These are phyloP conservation scores for Daldinia loculata DNA, from an alignment of 495 filamentous ascomycete species.

Conservation along the genomic window DNA sequence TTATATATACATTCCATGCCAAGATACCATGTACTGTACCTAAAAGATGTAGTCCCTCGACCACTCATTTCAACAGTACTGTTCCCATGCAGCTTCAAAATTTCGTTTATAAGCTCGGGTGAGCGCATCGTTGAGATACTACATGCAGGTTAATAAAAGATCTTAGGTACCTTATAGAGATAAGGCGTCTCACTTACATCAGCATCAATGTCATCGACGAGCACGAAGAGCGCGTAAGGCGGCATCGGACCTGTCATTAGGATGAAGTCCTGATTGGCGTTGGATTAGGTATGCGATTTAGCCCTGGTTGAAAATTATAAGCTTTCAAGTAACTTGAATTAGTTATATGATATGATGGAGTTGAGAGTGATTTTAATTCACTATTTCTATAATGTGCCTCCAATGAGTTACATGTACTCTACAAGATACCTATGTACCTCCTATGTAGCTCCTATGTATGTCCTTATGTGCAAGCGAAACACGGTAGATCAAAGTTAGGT, in stretches of 20 bases:
- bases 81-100: not conserved
- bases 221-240: not conserved
- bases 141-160: not conserved
- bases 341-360: not conserved
- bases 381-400: no score
- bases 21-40: no score
- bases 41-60: no score
- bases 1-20: no score
- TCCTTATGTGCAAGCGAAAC: no score
- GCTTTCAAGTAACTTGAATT: not conserved
- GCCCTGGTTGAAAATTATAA: not conserved
- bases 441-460: no score
- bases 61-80: no score
- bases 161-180: not conserved
- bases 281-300: not conserved
- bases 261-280: not conserved
- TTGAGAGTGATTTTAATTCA: no score
- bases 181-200: not conserved
- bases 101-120: not conserved
- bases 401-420: no score
- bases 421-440: no score
- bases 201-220: not conserved
- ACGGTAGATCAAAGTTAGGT: no score
- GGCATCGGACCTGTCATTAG: not conserved
- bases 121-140: not conserved